Conservation (phyloP, 2,329 filamentous ascomycete species). For the Paecilomyces fulvus region DNA sequence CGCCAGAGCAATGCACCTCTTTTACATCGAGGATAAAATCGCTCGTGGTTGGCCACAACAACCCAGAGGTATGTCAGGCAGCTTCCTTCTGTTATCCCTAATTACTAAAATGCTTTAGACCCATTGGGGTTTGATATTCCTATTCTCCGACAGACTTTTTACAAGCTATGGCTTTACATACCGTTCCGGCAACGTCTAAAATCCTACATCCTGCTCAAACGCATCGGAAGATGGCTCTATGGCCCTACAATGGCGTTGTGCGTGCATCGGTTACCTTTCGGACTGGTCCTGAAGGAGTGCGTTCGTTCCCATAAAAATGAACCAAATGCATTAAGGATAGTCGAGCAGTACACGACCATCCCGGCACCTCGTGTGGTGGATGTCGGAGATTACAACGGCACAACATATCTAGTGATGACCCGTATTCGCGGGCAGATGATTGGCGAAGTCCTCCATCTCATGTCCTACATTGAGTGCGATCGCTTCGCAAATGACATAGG, state of each 20-base stretch:
- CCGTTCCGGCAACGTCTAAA: background rate
- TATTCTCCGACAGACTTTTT: background rate
- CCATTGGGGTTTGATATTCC: background rate
- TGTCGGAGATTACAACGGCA: background rate
- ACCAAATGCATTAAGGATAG: background rate
- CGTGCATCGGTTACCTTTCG: background rate
- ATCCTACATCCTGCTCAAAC: background rate
- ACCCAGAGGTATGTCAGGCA: background rate
- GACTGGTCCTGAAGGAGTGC: background rate
- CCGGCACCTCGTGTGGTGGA: background rate
- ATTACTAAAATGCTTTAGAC: background rate
- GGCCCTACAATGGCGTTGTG: background rate
- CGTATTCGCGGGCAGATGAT: background rate
- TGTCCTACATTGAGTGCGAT: slow-evolving; percentile 4
- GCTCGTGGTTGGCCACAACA: slow-evolving; percentile 6
- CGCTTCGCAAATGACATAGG: slow-evolving; percentile 1
- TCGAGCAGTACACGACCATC: background rate
- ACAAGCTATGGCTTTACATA: background rate
- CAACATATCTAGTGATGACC: background rate
- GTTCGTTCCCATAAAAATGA: background rate
- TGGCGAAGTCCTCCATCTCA: slow-evolving; percentile 1
- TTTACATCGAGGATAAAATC: slow-evolving; percentile 7
- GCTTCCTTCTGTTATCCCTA: too few species aligned
- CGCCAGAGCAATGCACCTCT: slow-evolving; percentile 6
- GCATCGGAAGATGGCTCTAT: background rate